These are phyloP conservation scores for Geranomyces michiganensis DNA, from an alignment of 192 early-diverging fungal genomes.

Conservation along the genomic window DNA sequence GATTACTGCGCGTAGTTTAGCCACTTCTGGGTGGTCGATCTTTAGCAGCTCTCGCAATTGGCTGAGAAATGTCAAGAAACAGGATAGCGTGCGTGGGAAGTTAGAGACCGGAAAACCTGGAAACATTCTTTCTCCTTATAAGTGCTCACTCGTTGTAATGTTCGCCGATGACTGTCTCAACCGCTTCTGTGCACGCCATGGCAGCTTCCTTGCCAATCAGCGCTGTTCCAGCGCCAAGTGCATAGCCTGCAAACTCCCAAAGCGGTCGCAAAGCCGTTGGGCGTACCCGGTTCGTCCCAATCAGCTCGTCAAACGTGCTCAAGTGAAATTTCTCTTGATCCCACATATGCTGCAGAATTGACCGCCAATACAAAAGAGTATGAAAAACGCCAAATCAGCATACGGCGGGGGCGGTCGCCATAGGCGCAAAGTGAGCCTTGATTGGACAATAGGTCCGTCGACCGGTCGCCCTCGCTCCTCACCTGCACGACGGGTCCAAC, in stretches of 20 bases:
- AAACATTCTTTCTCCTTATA: not conserved
- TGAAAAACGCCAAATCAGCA: not conserved
- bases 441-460: not conserved
- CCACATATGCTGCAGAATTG: slow-evolving; percentile 92
- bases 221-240: slow-evolving; percentile 83
- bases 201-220: slow-evolving; percentile 91
- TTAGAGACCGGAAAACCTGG: not conserved
- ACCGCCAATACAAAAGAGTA: not conserved
- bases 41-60: slow-evolving; percentile 83
- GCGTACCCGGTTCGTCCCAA: slow-evolving; percentile 77
- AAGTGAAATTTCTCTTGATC: slow-evolving; percentile 92
- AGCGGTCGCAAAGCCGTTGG: slow-evolving; percentile 84
- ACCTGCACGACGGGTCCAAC: slow-evolving; percentile 72
- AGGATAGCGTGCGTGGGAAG: not conserved
- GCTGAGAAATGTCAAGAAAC: slow-evolving; percentile 2
- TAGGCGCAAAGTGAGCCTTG: not conserved
- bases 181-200: slow-evolving; percentile 99
- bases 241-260: slow-evolving; percentile 85
- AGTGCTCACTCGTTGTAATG: slow-evolving; percentile 88
- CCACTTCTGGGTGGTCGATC: slow-evolving; percentile 64
- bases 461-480: not conserved
- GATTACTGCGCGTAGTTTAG: slow-evolving; percentile 59
- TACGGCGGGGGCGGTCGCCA: too few relatives aligned
- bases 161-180: slow-evolving; percentile 92
- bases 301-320: slow-evolving; percentile 73